Conservation (phyloP, 2,329 filamentous ascomycete genomes). For the Venturia asperata region DNA sequence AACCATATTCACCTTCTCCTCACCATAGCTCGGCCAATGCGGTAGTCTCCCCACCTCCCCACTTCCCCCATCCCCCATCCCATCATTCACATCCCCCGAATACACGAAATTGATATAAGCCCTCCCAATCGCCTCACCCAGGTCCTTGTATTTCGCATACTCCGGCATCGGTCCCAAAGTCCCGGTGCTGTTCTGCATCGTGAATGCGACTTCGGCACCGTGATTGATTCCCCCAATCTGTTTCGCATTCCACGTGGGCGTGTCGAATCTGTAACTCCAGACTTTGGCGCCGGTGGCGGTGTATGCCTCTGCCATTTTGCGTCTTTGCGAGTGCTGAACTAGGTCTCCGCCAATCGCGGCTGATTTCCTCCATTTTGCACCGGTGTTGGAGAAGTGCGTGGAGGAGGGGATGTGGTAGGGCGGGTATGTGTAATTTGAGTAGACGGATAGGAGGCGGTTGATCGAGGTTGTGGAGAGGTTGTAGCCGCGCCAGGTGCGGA, state of each 20-base stretch:
- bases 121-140: slow-evolving; percentile 11
- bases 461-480: not conserved
- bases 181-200: slow-evolving; percentile 3
- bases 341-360: slow-evolving; percentile 7
- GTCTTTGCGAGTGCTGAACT: not conserved
- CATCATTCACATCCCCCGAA: not conserved
- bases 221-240: not conserved
- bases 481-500: not conserved
- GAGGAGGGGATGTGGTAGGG: not conserved
- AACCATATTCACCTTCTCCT: slow-evolving; percentile 13
- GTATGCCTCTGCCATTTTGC: not conserved
- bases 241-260: not conserved
- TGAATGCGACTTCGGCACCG: slow-evolving; percentile 6
- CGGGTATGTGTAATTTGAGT: not conserved
- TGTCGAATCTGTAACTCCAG: slow-evolving; percentile 14
- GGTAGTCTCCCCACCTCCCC: not conserved
- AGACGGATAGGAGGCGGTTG: not conserved
- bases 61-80: not conserved
- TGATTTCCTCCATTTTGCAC: slow-evolving; percentile 1
- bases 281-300: not conserved
- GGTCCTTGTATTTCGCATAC: not conserved
- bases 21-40: not conserved
- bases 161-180: not conserved
- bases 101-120: slow-evolving; percentile 9
- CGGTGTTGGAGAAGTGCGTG: not conserved